Base-by-base conservation (phyloP, 2,329 filamentous ascomycete species). In the Neopestalotiopsis sp. region DNA sequence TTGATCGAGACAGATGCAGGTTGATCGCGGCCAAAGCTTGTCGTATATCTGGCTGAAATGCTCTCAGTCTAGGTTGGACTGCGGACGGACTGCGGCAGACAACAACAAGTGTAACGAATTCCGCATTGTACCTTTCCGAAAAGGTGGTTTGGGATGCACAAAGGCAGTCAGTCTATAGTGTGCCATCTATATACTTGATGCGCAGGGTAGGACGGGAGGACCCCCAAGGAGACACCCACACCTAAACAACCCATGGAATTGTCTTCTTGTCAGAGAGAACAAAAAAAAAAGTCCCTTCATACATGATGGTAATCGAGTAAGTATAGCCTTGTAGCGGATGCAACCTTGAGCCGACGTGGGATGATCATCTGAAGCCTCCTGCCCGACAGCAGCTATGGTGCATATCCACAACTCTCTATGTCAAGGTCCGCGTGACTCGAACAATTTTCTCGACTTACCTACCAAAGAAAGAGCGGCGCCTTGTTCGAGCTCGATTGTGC, bases 281-380 rank as follows among this genome's bases (percentile, higher is more conserved):
- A 28, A 28, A 38, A 38, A 38, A 38, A 38, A 38, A 20, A n/a
- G 45, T 53, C 45, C 45, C 45, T 10, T n/a, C n/a, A 34, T 40
- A 12, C 59, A 62, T 59, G 45, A 53, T 53, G 57, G 12, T 24
- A 30, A 62, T 62, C 34, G 59, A 62, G 34, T 38, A 38, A 10
- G 34, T 38, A 53, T 62, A 62, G 59, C 59, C 59, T 62, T 30
- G 30, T 10, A 20, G 32, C 59, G 59, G 59, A 62, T 62, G 59
- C 59, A 62, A 62, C 59, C 59, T 62, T 62, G 59, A 62, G 34
- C 59, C 59, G 34, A 62, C 59, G 59, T 49, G 40, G 38, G 20
- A 45, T 64, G 61, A 64, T 64, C 61, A 64, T 64, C 61, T 64
- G 61, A 64, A 64, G 61, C 61, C 40, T 53, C 57, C 12, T 59